These are phyloP conservation scores for Phytophthora gonapodyides DNA, from an alignment of 352 stramenopile genomes.

Conservation along the genomic window DNA sequence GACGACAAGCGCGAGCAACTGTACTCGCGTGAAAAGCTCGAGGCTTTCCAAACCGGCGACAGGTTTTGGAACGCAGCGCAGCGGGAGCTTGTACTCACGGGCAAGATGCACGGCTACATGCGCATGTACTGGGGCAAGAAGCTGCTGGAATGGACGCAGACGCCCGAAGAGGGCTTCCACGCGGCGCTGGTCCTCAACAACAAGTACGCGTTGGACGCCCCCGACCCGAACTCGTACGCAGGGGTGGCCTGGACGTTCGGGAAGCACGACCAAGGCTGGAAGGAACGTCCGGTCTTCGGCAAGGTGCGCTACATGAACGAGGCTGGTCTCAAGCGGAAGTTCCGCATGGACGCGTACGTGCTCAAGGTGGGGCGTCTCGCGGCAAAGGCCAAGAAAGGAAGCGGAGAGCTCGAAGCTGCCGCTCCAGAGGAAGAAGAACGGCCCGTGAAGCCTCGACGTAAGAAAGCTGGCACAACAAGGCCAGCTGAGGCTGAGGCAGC, in stretches of 20 bases:
- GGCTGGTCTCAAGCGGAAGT: slow-evolving; percentile 97
- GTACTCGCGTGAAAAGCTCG: slow-evolving; percentile 93
- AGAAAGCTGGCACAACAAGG: slow-evolving; percentile 18
- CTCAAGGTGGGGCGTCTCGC: slow-evolving; percentile 50
- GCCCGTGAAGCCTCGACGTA: slow-evolving; percentile 9
- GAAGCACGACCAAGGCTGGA: slow-evolving; percentile 98
- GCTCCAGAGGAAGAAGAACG: slow-evolving; percentile 12
- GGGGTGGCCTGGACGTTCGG: slow-evolving; percentile 86
- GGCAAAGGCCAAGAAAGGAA: slow-evolving; percentile 18
- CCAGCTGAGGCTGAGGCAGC: slow-evolving; percentile 8
- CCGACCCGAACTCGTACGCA: slow-evolving; percentile 95
- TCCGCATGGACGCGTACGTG: slow-evolving; percentile 93
- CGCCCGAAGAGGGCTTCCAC: slow-evolving; percentile 90
- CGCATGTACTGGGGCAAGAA: slow-evolving; percentile 99
- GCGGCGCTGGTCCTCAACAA: slow-evolving; percentile 98
- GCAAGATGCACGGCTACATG: slow-evolving; percentile 93
- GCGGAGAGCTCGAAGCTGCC: neutral
- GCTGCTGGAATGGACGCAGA: slow-evolving; percentile 97
- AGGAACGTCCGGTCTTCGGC: slow-evolving; percentile 96
- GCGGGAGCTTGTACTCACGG: slow-evolving; percentile 93
- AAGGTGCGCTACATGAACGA: slow-evolving; percentile 99
- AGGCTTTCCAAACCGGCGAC: slow-evolving; percentile 94
- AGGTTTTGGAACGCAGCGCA: slow-evolving; percentile 99
- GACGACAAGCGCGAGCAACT: slow-evolving; percentile 86
- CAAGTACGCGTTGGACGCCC: slow-evolving; percentile 97